Percentiles rank a stretch among this genome's conserved stretches.
Evolutionary conservation across 306 rosid species (phyloP).

Genomic region (Cucurbita maxima): DNA sequence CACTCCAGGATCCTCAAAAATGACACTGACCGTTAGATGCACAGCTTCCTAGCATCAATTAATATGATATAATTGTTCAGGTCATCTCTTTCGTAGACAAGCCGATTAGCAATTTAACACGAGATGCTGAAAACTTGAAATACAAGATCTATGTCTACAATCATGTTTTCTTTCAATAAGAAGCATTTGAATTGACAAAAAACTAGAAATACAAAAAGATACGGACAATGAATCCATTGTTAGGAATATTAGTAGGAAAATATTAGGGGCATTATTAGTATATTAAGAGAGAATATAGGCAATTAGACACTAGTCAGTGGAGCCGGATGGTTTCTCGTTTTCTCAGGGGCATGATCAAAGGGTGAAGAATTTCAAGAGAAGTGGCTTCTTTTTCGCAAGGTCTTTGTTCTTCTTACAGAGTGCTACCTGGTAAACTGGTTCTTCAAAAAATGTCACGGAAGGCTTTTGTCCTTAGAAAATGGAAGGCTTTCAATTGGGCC

Average conservation of each 20-base stretch:
- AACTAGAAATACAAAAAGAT: neutral
- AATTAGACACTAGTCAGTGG: neutral
- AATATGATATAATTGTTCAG: neutral
- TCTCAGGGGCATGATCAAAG: neutral
- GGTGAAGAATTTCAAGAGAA: neutral
- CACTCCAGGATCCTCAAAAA: slow-evolving; percentile 98
- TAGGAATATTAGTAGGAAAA: neutral
- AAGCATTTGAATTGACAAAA: neutral
- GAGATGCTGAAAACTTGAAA: neutral
- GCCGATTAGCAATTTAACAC: neutral
- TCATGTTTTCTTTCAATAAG: neutral
- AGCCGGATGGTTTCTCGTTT: neutral
- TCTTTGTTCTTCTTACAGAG: neutral
- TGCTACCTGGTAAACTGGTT: neutral
- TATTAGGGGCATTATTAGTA: neutral
- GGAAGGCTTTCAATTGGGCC: neutral
- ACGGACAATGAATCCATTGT: neutral
- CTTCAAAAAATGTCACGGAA: neutral
- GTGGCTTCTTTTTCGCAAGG: neutral
- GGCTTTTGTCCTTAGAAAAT: too few relatives aligned
- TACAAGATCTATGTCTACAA: neutral
- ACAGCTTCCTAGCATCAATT: slow-evolving; percentile 66
- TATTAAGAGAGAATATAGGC: neutral
- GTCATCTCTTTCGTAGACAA: slow-evolving; percentile 6
- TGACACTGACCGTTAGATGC: slow-evolving; percentile 83